phyloP scores from a whole-genome alignment of 805 yeast genomes.

The Scheffersomyces coipomensis region DNA sequence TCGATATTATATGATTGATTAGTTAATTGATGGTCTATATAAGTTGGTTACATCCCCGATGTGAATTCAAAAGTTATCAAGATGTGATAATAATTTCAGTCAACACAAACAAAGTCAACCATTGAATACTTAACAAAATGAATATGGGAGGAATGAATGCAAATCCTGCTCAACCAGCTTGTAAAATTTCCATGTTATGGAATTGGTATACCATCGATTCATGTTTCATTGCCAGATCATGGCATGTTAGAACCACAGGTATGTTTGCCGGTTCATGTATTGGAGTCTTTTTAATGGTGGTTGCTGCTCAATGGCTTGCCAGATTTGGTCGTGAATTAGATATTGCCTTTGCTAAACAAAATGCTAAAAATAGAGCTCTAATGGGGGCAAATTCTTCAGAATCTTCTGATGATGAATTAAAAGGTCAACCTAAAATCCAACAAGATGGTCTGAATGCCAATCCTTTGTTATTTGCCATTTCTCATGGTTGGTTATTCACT shows the following conservation, averaged over 20 bases:
- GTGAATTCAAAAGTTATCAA: too few relatives aligned
- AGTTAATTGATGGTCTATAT: too few relatives aligned
- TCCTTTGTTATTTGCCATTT: slow-evolving; percentile 23
- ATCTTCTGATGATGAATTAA: background rate
- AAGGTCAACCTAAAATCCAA: background rate
- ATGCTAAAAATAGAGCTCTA: slow-evolving; percentile 16
- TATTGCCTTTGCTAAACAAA: slow-evolving; percentile 24
- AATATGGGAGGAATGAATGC: slow-evolving; percentile 9
- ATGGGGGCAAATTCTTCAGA: background rate
- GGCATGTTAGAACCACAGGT: slow-evolving; percentile 60
- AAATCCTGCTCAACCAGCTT: slow-evolving; percentile 8
- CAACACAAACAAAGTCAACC: too few relatives aligned
- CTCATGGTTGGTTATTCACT: slow-evolving; percentile 31
- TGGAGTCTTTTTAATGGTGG: slow-evolving; percentile 60
- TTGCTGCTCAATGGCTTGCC: slow-evolving; percentile 57
- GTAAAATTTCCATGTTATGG: slow-evolving; percentile 60
- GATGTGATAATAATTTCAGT: too few relatives aligned
- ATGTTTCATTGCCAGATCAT: slow-evolving; percentile 60
- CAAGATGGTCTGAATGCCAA: slow-evolving; percentile 5
- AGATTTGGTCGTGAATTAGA: slow-evolving; percentile 55
- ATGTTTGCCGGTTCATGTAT: slow-evolving; percentile 74
- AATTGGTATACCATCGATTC: slow-evolving; percentile 70
- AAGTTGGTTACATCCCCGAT: too few relatives aligned
- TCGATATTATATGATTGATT: too few relatives aligned
- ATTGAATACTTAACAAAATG: too few relatives aligned